Percentiles rank a stretch among this genome's conserved stretches.
Evolutionary conservation across 2,329 filamentous ascomycete species (phyloP).

Genomic region (Pestalotiopsis sp.): DNA sequence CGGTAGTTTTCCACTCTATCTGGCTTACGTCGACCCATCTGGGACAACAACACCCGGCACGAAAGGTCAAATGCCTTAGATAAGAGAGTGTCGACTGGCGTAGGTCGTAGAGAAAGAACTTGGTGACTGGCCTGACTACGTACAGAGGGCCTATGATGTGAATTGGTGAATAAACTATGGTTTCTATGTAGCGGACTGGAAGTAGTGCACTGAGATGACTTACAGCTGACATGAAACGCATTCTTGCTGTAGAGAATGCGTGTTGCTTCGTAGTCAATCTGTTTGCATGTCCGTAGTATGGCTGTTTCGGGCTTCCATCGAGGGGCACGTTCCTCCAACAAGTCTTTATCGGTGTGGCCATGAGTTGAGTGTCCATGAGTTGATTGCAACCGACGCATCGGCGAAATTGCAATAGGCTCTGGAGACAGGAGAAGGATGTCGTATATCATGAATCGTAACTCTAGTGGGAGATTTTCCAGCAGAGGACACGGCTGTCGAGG

Average conservation of each 20-base stretch:
- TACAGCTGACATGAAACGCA: constrained; percentile 28
- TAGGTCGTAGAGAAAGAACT: constrained; percentile 24
- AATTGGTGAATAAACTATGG: not conserved
- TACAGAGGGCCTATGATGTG: not conserved
- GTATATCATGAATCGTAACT: constrained; percentile 32
- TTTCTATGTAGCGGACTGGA: not conserved
- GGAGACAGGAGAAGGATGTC: constrained; percentile 23
- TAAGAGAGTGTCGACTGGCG: constrained; percentile 21
- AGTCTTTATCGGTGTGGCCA: too few relatives aligned
- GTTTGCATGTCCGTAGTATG: constrained; percentile 32
- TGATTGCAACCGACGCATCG: constrained; percentile 14
- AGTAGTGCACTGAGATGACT: not conserved
- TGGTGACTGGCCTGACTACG: constrained; percentile 9
- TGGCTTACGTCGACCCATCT: constrained; percentile 5
- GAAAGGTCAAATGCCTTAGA: constrained; percentile 20
- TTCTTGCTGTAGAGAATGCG: constrained; percentile 32
- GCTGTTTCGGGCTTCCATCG: constrained; percentile 22
- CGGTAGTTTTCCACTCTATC: constrained; percentile 17
- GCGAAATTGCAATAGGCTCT: constrained; percentile 18
- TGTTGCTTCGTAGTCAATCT: constrained; percentile 31
- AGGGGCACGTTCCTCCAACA: not conserved
- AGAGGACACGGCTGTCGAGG: constrained; percentile 14
- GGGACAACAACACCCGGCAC: constrained; percentile 20
- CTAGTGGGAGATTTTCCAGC: constrained; percentile 28
- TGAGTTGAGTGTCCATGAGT: not conserved